Evolutionary conservation across 306 rosid species (phyloP).

Genomic region (Quercus variabilis): DNA sequence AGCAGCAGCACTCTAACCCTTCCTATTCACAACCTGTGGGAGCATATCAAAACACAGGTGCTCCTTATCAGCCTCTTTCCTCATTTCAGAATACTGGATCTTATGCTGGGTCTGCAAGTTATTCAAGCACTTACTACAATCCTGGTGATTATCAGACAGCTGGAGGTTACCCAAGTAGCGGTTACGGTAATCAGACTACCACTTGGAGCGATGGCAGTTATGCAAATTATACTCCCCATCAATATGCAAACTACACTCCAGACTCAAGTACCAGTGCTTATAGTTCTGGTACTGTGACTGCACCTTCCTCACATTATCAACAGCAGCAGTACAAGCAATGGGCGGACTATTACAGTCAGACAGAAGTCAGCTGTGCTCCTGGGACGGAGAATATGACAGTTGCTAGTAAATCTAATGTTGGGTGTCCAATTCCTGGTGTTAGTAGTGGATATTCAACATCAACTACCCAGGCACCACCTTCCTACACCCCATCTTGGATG

Average conservation of each 20-base stretch:
- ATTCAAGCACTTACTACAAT: slow-evolving; percentile 99
- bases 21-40: slow-evolving; percentile 96
- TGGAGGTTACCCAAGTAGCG: slow-evolving; percentile 78
- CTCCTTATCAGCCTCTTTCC: slow-evolving; percentile 99
- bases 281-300: slow-evolving; percentile 56
- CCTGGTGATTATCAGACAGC: slow-evolving; percentile 99
- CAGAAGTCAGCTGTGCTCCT: slow-evolving; percentile 99
- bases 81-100: slow-evolving; percentile 99
- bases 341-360: slow-evolving; percentile 88
- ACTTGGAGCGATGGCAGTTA: slow-evolving; percentile 78
- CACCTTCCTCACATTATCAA: slow-evolving; percentile 64
- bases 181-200: slow-evolving; percentile 69
- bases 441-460: slow-evolving; percentile 54
- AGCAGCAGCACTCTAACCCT: slow-evolving; percentile 76
- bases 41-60: slow-evolving; percentile 99
- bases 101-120: slow-evolving; percentile 97
- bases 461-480: slow-evolving; percentile 54
- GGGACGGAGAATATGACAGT: slow-evolving; percentile 89
- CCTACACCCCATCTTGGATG: slow-evolving; percentile 69
- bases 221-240: slow-evolving; percentile 68
- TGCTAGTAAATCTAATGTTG: slow-evolving; percentile 51
- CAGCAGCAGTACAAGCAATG: slow-evolving; percentile 85
- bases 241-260: slow-evolving; percentile 67
- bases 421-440: slow-evolving; percentile 54
- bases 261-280: slow-evolving; percentile 55